Evolutionary conservation across 78 protist genomes (phyloP).

Genomic region (Corallochytrium limacisporum): DNA sequence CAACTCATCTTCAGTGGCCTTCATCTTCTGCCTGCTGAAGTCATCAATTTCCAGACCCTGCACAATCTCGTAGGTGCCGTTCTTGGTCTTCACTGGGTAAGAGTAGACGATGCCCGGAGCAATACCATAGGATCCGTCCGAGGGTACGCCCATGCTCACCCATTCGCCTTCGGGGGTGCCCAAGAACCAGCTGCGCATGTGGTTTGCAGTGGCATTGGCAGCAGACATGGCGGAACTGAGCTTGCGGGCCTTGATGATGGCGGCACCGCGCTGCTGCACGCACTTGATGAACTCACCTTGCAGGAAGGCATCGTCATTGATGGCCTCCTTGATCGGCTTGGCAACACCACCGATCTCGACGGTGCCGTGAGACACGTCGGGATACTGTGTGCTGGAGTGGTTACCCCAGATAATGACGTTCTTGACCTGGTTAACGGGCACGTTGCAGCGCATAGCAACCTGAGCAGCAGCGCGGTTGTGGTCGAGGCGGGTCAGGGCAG

Average conservation of each 20-base stretch:
- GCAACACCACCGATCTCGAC: not conserved
- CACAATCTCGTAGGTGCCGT: not conserved
- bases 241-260: conserved; percentile 55
- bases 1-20: conserved; percentile 55
- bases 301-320: conserved; percentile 7
- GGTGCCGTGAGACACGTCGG: conserved; percentile 43
- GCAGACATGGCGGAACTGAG: conserved; percentile 68
- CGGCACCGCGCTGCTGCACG: conserved; percentile 87
- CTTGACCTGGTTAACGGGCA: conserved; percentile 14
- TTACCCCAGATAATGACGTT: conserved; percentile 88
- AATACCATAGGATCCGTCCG: conserved; percentile 49
- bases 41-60: conserved; percentile 38
- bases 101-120: conserved; percentile 46
- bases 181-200: conserved; percentile 39
- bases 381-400: conserved; percentile 62
- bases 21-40: conserved; percentile 38
- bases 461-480: not conserved
- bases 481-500: conserved; percentile 86
- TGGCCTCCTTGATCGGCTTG: not conserved
- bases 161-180: conserved; percentile 43
- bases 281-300: not conserved
- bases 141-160: conserved; percentile 53
- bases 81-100: conserved; percentile 33
- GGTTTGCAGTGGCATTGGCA: conserved; percentile 63
- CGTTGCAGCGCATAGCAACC: conserved; percentile 39